Evolutionary conservation across 2,329 filamentous ascomycete species (phyloP).

Genomic region (Tolypocladium pustulatum): DNA sequence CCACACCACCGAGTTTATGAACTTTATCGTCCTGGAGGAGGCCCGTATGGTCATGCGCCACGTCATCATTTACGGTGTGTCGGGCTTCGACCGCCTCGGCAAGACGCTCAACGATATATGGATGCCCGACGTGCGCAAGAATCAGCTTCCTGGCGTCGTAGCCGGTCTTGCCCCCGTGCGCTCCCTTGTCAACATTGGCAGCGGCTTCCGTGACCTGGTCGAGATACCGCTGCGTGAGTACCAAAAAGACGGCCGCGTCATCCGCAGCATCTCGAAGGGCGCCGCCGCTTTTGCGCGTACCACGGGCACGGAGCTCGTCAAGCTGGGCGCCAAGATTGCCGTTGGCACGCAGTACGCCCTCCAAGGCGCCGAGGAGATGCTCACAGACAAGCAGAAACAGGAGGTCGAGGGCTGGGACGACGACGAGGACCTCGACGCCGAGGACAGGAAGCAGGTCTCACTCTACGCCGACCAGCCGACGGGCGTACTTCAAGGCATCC

Average conservation of each 20-base stretch:
- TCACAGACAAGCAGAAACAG: conserved; percentile 37
- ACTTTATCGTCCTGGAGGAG: conserved; percentile 86
- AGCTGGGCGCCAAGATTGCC: conserved; percentile 85
- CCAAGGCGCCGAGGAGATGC: conserved; percentile 75
- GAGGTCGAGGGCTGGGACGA: conserved; percentile 34
- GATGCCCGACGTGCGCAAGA: conserved; percentile 84
- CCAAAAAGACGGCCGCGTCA: conserved; percentile 81
- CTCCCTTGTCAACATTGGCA: conserved; percentile 82
- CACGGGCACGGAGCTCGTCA: conserved; percentile 88
- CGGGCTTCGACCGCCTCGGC: conserved; percentile 82
- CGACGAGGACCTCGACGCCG: conserved; percentile 52
- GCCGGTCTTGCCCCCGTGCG: conserved; percentile 85
- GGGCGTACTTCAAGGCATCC: conserved; percentile 75
- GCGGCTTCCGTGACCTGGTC: conserved; percentile 75
- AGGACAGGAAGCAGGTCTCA: conserved; percentile 70
- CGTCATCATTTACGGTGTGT: conserved; percentile 85
- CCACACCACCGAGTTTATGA: conserved; percentile 96
- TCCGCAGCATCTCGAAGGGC: conserved; percentile 87
- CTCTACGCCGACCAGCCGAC: conserved; percentile 92
- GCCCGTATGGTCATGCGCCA: conserved; percentile 78
- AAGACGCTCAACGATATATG: conserved; percentile 90
- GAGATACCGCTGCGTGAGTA: conserved; percentile 89
- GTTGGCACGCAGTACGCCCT: conserved; percentile 92
- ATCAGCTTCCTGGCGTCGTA: conserved; percentile 81
- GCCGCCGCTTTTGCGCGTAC: conserved; percentile 84